A percentile compares a stretch with the other conserved stretches of the same genome.
These are phyloP conservation scores for Mallotus nudiflorus DNA, from an alignment of 345 rosid species.

Conservation along the genomic window DNA sequence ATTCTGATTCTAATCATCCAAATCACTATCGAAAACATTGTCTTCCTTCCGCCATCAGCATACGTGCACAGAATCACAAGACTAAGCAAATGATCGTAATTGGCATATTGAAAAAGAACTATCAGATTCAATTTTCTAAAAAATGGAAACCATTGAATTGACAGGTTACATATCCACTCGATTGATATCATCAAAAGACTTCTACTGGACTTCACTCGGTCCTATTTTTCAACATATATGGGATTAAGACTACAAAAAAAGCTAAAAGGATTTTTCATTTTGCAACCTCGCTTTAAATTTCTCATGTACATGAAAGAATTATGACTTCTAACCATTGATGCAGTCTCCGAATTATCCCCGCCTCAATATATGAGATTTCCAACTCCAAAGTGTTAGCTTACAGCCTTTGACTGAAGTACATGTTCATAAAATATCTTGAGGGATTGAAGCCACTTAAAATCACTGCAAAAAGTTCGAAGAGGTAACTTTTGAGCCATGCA, in stretches of 20 bases:
- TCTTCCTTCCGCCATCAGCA: too few species aligned
- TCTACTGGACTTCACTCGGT: conserved; percentile 17
- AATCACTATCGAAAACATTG: too few species aligned
- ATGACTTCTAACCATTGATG: conserved; percentile 19
- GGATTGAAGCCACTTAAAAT: conserved; percentile 96
- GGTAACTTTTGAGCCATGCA: background rate
- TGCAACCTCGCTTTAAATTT: conserved; percentile 15
- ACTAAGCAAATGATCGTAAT: background rate
- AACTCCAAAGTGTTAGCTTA: conserved; percentile 18
- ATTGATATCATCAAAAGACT: conserved; percentile 23
- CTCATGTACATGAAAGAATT: conserved; percentile 17
- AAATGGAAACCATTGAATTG: conserved; percentile 12
- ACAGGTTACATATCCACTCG: conserved; percentile 15
- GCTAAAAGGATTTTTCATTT: conserved; percentile 20
- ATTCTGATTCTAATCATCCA: too few species aligned
- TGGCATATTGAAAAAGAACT: background rate
- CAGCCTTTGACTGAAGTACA: conserved; percentile 78
- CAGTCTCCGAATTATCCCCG: conserved; percentile 18
- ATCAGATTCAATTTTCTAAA: conserved; percentile 14
- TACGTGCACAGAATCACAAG: background rate
- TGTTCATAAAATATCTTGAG: conserved; percentile 89
- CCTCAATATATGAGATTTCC: conserved; percentile 11
- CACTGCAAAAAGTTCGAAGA: conserved; percentile 51
- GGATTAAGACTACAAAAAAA: conserved; percentile 21
- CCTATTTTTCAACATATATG: conserved; percentile 19